Conservation (phyloP, 345 rosid genomes). For the Durio zibethinus region DNA sequence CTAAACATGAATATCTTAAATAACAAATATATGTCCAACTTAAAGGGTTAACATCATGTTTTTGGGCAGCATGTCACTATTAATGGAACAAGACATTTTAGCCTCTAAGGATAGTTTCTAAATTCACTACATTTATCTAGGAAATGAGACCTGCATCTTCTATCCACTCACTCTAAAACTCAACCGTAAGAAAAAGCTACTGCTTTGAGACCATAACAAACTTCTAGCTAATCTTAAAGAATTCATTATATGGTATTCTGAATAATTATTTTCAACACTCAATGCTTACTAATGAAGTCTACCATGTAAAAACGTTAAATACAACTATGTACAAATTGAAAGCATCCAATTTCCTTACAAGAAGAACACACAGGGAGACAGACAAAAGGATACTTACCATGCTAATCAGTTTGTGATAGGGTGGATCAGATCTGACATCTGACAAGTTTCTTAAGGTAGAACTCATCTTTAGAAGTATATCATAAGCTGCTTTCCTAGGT, state of each 20-base stretch:
- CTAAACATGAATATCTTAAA: neutral
- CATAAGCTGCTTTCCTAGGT: conserved; percentile 72
- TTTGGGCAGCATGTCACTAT: neutral
- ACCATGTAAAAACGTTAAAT: neutral
- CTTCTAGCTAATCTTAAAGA: neutral
- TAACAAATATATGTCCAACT: neutral
- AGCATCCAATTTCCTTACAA: neutral
- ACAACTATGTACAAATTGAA: neutral
- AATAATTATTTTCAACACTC: neutral
- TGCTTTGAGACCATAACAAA: neutral
- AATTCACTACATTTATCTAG: neutral
- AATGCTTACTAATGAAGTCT: neutral
- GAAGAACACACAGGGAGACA: neutral
- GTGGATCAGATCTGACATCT: conserved; percentile 31
- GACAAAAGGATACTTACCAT: conserved; percentile 50
- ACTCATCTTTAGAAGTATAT: conserved; percentile 57
- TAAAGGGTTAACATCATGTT: neutral
- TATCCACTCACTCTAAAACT: neutral
- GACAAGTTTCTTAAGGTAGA: conserved; percentile 46
- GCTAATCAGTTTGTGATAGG: conserved; percentile 57
- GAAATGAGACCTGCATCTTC: neutral
- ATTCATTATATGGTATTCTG: neutral
- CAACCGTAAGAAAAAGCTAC: neutral
- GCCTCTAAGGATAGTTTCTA: neutral
- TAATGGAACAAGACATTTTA: neutral